A percentile compares a stretch with the other conserved stretches of the same genome.
These are phyloP conservation scores for Rhododendron molle DNA, from an alignment of 148 eudicot species.

Conservation along the genomic window DNA sequence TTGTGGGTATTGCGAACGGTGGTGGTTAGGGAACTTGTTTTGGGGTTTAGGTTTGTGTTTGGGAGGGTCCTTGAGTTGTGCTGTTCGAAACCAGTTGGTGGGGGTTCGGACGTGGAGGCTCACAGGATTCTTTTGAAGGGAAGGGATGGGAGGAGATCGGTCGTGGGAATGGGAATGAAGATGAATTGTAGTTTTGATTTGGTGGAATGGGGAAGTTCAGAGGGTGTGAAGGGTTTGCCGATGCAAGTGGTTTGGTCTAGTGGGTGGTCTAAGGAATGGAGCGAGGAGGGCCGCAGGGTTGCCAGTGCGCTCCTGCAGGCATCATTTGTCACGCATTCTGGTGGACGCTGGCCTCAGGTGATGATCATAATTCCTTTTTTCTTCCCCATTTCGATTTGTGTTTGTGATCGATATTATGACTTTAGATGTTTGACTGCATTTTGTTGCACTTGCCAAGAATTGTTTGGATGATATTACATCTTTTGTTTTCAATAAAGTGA, in stretches of 20 bases:
- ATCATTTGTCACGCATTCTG: constrained; percentile 60
- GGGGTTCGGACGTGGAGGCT: constrained; percentile 47
- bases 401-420: not conserved
- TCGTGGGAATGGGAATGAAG: constrained; percentile 66
- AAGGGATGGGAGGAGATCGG: constrained; percentile 53
- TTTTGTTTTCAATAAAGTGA: not conserved
- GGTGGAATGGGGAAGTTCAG: constrained; percentile 66
- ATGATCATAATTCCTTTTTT: constrained; percentile 2
- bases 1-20: constrained; percentile 57
- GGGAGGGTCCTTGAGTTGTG: constrained; percentile 45
- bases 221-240: constrained; percentile 63
- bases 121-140: constrained; percentile 73
- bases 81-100: constrained; percentile 41
- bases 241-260: constrained; percentile 79
- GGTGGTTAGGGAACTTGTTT: constrained; percentile 53
- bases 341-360: constrained; percentile 97
- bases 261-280: constrained; percentile 68
- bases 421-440: not conserved
- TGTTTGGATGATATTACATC: not conserved
- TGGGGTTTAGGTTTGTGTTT: constrained; percentile 58
- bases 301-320: constrained; percentile 60
- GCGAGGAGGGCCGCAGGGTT: constrained; percentile 51
- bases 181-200: constrained; percentile 73
- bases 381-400: not conserved
- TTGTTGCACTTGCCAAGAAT: not conserved